A percentile compares a stretch with the other conserved stretches of the same genome.
These are phyloP conservation scores for Anethum foeniculum DNA, from an alignment of 140 eudicot species.

Conservation along the genomic window DNA sequence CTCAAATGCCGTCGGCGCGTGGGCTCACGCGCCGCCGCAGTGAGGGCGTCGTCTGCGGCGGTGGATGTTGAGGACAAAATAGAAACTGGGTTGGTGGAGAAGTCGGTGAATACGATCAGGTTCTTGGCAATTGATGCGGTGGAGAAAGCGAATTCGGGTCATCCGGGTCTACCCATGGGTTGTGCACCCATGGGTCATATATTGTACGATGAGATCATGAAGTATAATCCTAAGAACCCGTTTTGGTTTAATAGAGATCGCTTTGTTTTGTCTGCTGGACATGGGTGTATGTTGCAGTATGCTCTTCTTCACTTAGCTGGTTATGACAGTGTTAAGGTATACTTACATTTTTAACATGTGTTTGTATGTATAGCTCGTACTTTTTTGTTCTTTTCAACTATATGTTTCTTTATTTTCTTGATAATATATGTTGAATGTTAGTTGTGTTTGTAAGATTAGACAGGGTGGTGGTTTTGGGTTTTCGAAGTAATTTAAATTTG, in stretches of 20 bases:
- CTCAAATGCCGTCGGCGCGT: conserved; percentile 5
- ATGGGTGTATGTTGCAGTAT: conserved; percentile 58
- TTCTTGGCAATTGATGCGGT: conserved; percentile 52
- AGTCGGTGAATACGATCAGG: conserved; percentile 45
- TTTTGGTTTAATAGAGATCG: conserved; percentile 56
- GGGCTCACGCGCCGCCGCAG: conserved; percentile 12
- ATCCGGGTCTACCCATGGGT: conserved; percentile 58
- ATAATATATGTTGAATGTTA: background rate
- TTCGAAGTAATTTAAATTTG: background rate
- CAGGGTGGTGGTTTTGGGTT: background rate
- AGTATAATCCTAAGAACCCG: conserved; percentile 50
- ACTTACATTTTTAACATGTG: background rate
- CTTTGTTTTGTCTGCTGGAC: conserved; percentile 54
- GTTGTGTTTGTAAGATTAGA: background rate
- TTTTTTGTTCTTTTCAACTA: background rate
- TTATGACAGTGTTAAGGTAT: conserved; percentile 45
- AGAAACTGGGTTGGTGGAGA: conserved; percentile 26
- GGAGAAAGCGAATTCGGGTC: conserved; percentile 62
- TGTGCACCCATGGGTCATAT: conserved; percentile 64
- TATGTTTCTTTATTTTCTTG: background rate
- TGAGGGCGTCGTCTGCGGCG: conserved; percentile 4
- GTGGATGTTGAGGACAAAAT: conserved; percentile 14
- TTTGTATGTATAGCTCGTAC: background rate
- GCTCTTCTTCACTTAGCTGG: conserved; percentile 57
- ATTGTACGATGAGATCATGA: conserved; percentile 47